Base-by-base conservation (phyloP, 2,329 filamentous ascomycete genomes). In the Arthrocladium fulminans region DNA sequence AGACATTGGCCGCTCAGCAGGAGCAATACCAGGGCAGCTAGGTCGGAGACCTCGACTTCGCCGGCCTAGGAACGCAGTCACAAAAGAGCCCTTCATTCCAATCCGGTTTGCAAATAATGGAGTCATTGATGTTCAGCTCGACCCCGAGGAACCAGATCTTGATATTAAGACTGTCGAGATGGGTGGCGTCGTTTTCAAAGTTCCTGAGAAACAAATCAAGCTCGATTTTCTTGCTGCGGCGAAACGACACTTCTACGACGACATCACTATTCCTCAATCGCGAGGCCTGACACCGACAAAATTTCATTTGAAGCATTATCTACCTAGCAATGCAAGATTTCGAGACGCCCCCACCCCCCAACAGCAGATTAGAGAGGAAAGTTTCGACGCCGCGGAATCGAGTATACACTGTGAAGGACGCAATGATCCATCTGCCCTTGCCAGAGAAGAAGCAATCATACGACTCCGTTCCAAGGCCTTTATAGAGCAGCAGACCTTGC, bases 171-270 rank as follows among this genome's bases (percentile, higher is more conserved):
- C 81, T 49, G 64, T 75, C 7, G 70, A 73, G 48, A 75, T 77
- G 13, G 82, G 79, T 60, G 84, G 83, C 15, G 32, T 20, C 20
- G 69, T 79, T 19, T 82, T 83, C 63, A 77, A 77, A 51, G 66
- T 88, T 47, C 74, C 78, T 0, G 80, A 80, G 52, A 73, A 73
- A 58, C 80, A 81, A 29, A 73, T 88, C 56, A 76, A 84, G 59
- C 71, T 81, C 10, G 81, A 88, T 61, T 88, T 95, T 63, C 79
- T 94, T 51, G 70, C 73, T 60, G 75, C 74, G 54, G 70, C 80
- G 55, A 79, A 78, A 61, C 65, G 63, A 68, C 54, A 54, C 35
- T 57, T 54, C 53, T 59, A 59, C 35, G 53, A 59, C 32, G 72
- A 63, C 52, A 49, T 57, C 32, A 47, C 49, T 29, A 49, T 54